phyloP scores from a whole-genome alignment of 768 basidiomycete species.

The Suillus weaverae region DNA sequence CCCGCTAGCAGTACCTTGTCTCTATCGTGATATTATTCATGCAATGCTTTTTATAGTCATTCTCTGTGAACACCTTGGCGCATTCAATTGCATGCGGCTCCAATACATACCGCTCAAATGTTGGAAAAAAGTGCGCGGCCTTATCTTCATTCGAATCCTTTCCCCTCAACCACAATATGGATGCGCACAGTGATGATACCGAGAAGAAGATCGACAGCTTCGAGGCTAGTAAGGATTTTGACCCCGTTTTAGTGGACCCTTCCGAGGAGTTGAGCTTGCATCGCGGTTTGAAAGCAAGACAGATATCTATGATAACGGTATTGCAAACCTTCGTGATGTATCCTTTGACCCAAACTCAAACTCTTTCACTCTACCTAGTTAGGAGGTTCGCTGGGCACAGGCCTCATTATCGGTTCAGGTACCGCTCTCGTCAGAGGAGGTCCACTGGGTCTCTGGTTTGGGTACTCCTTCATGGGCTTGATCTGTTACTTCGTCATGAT shows the following conservation, averaged over 20 bases:
- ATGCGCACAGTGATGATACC: background rate
- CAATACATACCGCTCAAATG: background rate
- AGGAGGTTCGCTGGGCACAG: constrained; percentile 53
- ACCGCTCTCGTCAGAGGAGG: constrained; percentile 58
- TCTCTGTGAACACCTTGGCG: background rate
- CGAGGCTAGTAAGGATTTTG: background rate
- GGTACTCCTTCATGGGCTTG: constrained; percentile 50
- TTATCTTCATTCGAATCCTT: background rate
- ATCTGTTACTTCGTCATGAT: constrained; percentile 63
- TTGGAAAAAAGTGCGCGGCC: background rate
- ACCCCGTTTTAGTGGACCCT: constrained; percentile 34
- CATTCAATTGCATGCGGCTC: background rate
- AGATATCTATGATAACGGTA: constrained; percentile 58
- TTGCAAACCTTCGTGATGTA: constrained; percentile 8
- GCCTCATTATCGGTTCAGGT: constrained; percentile 58
- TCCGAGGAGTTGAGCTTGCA: constrained; percentile 40
- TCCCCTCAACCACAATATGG: background rate
- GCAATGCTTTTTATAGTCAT: background rate
- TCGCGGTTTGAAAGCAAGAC: constrained; percentile 50
- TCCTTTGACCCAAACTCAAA: background rate
- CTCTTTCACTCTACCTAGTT: constrained; percentile 26
- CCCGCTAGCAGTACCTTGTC: background rate
- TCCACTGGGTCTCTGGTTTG: constrained; percentile 45
- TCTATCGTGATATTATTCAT: background rate
- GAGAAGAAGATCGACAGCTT: background rate